Conservation (phyloP, 495 filamentous ascomycete species). For the Penicillium lividum region DNA sequence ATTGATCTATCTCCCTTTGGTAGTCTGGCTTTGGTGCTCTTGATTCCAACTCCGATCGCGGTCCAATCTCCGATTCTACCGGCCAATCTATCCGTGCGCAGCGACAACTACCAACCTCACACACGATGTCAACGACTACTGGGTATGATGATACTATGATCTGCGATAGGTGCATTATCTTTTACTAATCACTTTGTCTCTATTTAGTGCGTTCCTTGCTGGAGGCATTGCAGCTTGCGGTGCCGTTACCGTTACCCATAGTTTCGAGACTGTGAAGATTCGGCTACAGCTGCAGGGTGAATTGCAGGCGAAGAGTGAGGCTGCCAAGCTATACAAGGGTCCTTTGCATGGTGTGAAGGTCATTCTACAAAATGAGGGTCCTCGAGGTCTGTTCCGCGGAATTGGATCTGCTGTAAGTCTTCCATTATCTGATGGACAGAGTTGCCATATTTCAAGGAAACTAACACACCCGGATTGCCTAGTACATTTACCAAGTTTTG, state of each 20-base stretch:
- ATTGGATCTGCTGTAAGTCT: constrained; percentile 75
- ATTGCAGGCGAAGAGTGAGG: constrained; percentile 80
- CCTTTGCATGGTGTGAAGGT: constrained; percentile 89
- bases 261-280: constrained; percentile 99
- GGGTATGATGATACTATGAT: constrained; percentile 38
- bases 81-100: constrained; percentile 9
- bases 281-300: constrained; percentile 98
- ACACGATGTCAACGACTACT: constrained; percentile 53
- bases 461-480: constrained; percentile 11
- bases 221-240: constrained; percentile 96
- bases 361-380: constrained; percentile 88
- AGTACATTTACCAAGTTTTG: constrained; percentile 96
- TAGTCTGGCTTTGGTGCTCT: neutral
- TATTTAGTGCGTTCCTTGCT: constrained; percentile 73
- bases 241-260: constrained; percentile 95
- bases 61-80: constrained; percentile 19
- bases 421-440: neutral
- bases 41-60: constrained; percentile 23
- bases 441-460: neutral
- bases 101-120: neutral
- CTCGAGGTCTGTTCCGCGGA: constrained; percentile 82
- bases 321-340: constrained; percentile 85
- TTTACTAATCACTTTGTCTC: constrained; percentile 15
- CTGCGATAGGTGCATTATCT: neutral
- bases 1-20: neutral